Percentiles rank a stretch among this genome's conserved stretches.
phyloP scores from a whole-genome alignment of 495 filamentous ascomycete species.

The Xylaria flabelliformis region DNA sequence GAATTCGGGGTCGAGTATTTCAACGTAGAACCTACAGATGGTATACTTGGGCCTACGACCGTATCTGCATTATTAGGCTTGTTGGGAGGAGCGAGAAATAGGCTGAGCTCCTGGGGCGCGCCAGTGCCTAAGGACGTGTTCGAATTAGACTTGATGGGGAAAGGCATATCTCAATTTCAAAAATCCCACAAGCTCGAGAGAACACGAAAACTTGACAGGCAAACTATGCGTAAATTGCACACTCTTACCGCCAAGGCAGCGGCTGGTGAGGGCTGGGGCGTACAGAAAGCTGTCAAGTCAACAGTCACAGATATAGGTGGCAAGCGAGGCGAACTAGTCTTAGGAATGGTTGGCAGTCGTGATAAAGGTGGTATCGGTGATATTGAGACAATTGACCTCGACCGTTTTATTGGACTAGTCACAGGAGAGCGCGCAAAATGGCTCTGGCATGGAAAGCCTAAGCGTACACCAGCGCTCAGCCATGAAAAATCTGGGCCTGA shows the following conservation, averaged over 20 bases:
- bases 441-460: constrained; percentile 91
- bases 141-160: constrained; percentile 79
- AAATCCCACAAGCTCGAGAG: constrained; percentile 82
- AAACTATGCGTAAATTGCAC: constrained; percentile 82
- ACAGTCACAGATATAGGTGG: constrained; percentile 93
- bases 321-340: constrained; percentile 93
- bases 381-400: constrained; percentile 88
- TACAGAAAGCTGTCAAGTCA: constrained; percentile 90
- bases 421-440: constrained; percentile 85
- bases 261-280: constrained; percentile 72
- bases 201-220: constrained; percentile 79
- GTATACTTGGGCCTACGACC: constrained; percentile 88
- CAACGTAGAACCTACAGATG: constrained; percentile 89
- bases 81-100: constrained; percentile 86
- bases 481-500: constrained; percentile 59
- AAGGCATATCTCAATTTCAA: constrained; percentile 86
- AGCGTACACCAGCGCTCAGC: constrained; percentile 56
- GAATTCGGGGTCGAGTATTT: constrained; percentile 91
- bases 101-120: constrained; percentile 77
- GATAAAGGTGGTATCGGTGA: constrained; percentile 91
- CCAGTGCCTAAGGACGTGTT: constrained; percentile 92
- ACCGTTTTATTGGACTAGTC: constrained; percentile 76
- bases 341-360: constrained; percentile 87
- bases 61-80: constrained; percentile 88
- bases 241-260: constrained; percentile 86